A percentile compares a stretch with the other conserved stretches of the same genome.
phyloP scores from a whole-genome alignment of 2,329 filamentous ascomycete genomes.

The Anthostomella pinea region DNA sequence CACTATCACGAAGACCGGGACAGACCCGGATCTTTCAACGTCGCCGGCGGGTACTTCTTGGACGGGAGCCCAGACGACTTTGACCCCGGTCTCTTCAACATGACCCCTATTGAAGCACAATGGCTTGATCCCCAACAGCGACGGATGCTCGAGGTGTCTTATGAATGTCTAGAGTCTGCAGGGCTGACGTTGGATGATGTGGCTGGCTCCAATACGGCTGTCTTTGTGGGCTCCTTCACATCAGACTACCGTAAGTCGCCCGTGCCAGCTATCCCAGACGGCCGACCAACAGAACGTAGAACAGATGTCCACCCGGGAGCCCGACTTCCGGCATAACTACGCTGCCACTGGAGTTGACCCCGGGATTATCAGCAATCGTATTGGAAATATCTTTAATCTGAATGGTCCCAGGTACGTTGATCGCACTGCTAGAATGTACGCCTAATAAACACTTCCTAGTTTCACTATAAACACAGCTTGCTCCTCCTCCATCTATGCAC shows the following conservation, averaged over 20 bases:
- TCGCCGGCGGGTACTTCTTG: slow-evolving; percentile 25
- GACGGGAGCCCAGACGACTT: slow-evolving; percentile 19
- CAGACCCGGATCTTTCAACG: slow-evolving; percentile 20
- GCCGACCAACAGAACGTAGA: slow-evolving; percentile 8
- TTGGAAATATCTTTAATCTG: slow-evolving; percentile 37
- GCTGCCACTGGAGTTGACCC: slow-evolving; percentile 32
- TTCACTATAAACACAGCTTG: slow-evolving; percentile 33
- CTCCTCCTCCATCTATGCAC: slow-evolving; percentile 35
- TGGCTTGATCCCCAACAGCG: slow-evolving; percentile 42
- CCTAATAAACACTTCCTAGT: slow-evolving; percentile 2
- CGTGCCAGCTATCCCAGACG: not conserved
- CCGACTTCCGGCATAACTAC: slow-evolving; percentile 22
- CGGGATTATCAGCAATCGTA: slow-evolving; percentile 35
- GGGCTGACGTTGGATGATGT: slow-evolving; percentile 31
- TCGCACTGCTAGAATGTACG: not conserved
- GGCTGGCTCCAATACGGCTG: slow-evolving; percentile 28
- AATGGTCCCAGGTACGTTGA: slow-evolving; percentile 26
- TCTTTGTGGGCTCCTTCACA: slow-evolving; percentile 22
- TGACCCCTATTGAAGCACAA: slow-evolving; percentile 37
- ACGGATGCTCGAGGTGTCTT: slow-evolving; percentile 37
- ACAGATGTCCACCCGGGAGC: slow-evolving; percentile 25
- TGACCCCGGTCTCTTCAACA: slow-evolving; percentile 37
- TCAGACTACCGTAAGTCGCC: slow-evolving; percentile 18
- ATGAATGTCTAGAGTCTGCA: slow-evolving; percentile 39
- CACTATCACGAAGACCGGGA: slow-evolving; percentile 23